Percentiles rank a stretch among this genome's conserved stretches.
Evolutionary conservation across 2,329 filamentous ascomycete genomes (phyloP).

Genomic region (Ilyonectria robusta): DNA sequence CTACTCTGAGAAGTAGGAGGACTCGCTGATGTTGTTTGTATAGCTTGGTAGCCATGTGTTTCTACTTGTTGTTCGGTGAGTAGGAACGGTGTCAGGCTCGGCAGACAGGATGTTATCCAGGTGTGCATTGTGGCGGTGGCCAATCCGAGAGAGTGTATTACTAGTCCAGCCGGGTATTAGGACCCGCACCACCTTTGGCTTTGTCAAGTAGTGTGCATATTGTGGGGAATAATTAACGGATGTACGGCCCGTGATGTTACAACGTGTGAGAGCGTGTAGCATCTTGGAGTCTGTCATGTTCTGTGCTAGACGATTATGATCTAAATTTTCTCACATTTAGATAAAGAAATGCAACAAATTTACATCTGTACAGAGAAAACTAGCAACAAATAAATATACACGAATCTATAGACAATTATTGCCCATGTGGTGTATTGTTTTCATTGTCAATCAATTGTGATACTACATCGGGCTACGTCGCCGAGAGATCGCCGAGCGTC

Average conservation of each 20-base stretch:
- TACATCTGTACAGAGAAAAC: no score
- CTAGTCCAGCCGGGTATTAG: background rate
- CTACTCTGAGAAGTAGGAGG: background rate
- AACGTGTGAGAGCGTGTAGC: background rate
- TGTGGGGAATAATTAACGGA: background rate
- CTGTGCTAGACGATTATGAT: no score
- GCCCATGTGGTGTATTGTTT: background rate
- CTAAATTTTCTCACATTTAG: no score
- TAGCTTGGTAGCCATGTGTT: background rate
- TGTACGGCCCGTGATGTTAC: background rate
- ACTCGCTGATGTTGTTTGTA: background rate
- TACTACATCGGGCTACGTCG: background rate
- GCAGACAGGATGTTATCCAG: background rate
- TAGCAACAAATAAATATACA: background rate
- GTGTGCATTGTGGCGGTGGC: background rate
- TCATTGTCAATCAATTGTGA: background rate
- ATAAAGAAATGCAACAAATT: no score
- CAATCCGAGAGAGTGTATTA: background rate
- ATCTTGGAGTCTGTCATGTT: no score
- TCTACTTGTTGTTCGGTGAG: background rate
- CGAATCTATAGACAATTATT: background rate
- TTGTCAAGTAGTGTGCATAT: no score
- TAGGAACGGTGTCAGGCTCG: background rate
- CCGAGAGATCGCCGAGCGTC: background rate
- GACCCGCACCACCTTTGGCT: no score